Conservation (phyloP, 306 rosid genomes). For the Cucurbita argyrosperma region DNA sequence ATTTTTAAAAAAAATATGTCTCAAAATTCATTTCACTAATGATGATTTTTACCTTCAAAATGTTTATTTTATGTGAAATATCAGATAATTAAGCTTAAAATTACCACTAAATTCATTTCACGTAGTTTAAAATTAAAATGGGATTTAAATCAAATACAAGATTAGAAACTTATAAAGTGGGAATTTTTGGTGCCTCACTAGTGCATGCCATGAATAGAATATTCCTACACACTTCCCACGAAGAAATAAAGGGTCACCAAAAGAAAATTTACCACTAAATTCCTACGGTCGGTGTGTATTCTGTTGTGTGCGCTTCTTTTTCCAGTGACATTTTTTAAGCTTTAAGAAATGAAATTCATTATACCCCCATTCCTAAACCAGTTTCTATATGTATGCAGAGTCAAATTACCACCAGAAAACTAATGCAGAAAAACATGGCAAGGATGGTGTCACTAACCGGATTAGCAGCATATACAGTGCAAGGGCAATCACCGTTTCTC, state of each 20-base stretch:
- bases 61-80: background rate
- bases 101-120: too few species aligned
- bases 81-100: background rate
- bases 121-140: too few species aligned
- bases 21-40: background rate
- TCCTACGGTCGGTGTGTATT: too few species aligned
- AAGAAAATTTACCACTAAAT: background rate
- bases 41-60: background rate
- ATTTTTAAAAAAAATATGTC: background rate
- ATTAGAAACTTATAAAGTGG: background rate
- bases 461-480: background rate
- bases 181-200: background rate
- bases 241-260: background rate
- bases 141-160: background rate
- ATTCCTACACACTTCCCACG: background rate
- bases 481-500: conserved; percentile 6
- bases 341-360: too few species aligned
- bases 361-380: too few species aligned
- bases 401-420: background rate
- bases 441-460: background rate
- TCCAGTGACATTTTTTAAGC: too few species aligned
- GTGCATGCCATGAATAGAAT: background rate
- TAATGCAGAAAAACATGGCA: conserved; percentile 9
- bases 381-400: background rate
- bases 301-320: too few species aligned